Percentiles rank a stretch among this genome's conserved stretches.
phyloP scores from a whole-genome alignment of 2,329 filamentous ascomycete species.

The Phyllosticta ampelicida region DNA sequence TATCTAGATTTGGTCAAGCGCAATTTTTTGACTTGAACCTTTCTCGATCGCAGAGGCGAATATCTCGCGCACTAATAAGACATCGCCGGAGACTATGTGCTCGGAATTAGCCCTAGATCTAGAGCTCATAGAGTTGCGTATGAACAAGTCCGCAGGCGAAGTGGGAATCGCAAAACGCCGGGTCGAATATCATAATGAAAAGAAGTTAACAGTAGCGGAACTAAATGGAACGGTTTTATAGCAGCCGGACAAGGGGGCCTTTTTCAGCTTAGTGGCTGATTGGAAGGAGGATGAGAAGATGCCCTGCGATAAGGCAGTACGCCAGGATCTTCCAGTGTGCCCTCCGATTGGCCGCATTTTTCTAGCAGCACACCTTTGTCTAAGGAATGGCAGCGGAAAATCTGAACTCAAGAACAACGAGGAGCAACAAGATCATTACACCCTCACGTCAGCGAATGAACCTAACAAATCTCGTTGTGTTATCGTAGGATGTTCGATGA shows the following conservation, averaged over 20 bases:
- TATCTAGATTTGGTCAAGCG: not conserved
- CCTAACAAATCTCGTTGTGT: not conserved
- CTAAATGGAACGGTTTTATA: not conserved
- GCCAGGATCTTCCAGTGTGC: not conserved
- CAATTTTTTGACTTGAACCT: not conserved
- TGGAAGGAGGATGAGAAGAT: not conserved
- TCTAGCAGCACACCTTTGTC: not conserved
- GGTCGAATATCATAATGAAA: not conserved
- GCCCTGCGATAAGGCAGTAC: not conserved
- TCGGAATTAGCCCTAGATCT: not conserved
- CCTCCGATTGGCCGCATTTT: not conserved
- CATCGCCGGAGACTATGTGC: not conserved
- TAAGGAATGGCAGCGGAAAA: not conserved
- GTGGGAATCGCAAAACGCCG: not conserved
- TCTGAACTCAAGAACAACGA: not conserved
- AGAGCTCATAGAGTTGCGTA: not conserved
- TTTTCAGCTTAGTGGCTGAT: not conserved
- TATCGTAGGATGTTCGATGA: not conserved
- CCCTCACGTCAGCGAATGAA: not conserved
- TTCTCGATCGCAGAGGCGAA: not conserved
- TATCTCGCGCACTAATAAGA: not conserved
- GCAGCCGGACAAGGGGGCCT: not conserved
- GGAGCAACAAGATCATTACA: not conserved
- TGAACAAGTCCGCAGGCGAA: not conserved
- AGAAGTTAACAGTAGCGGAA: not conserved